phyloP scores from a whole-genome alignment of 805 yeast species.

The Ogataea corticis region DNA sequence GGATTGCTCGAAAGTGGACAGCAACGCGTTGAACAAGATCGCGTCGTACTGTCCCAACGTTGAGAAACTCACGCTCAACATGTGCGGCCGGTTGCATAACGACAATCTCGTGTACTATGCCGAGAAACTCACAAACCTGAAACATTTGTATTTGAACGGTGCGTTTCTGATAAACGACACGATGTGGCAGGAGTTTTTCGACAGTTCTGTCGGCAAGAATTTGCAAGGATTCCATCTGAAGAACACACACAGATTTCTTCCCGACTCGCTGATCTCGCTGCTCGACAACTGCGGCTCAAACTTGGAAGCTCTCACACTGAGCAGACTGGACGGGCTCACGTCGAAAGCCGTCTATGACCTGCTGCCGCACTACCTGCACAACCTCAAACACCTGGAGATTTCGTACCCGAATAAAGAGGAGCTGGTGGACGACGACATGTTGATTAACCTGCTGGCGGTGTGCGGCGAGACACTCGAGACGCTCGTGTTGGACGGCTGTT shows the following conservation, averaged over 20 bases:
- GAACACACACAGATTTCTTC: slow-evolving; percentile 81
- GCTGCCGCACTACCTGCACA: slow-evolving; percentile 61
- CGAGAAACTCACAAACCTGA: slow-evolving; percentile 56
- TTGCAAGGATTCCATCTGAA: slow-evolving; percentile 62
- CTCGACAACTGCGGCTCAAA: slow-evolving; percentile 60
- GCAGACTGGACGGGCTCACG: slow-evolving; percentile 71
- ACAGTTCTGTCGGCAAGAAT: slow-evolving; percentile 47
- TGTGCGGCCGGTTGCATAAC: slow-evolving; percentile 93
- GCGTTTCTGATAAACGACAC: slow-evolving; percentile 79
- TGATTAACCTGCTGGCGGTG: slow-evolving; percentile 59
- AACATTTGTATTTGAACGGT: slow-evolving; percentile 72
- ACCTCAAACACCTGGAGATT: slow-evolving; percentile 59
- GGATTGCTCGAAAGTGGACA: slow-evolving; percentile 85
- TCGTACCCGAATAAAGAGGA: slow-evolving; percentile 68
- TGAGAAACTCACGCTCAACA: slow-evolving; percentile 63
- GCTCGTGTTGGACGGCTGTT: slow-evolving; percentile 71
- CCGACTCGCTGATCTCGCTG: slow-evolving; percentile 61
- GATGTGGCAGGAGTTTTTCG: slow-evolving; percentile 79
- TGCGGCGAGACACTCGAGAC: slow-evolving; percentile 61
- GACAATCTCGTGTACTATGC: slow-evolving; percentile 67
- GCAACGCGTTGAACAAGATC: slow-evolving; percentile 63
- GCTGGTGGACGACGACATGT: slow-evolving; percentile 63
- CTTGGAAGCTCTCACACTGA: slow-evolving; percentile 58
- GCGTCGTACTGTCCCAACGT: slow-evolving; percentile 80
- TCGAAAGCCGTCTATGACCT: slow-evolving; percentile 57